phyloP scores from a whole-genome alignment of 2,329 filamentous ascomycete species.

The Cercospora sojina region DNA sequence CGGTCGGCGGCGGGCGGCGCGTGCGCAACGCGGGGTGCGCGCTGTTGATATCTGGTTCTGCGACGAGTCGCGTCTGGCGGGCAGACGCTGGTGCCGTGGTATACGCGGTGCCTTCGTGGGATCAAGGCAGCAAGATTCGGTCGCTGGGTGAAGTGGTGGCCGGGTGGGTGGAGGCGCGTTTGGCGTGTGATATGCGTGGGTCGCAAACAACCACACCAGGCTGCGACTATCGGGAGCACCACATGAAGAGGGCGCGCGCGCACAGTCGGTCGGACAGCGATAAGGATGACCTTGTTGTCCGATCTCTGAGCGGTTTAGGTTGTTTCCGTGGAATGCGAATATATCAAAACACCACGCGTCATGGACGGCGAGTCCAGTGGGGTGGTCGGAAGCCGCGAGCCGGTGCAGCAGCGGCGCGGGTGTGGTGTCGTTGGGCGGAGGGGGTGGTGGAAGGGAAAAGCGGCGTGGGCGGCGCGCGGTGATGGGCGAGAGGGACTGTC shows the following conservation, averaged over 20 bases:
- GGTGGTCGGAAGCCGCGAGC: slow-evolving; percentile 8
- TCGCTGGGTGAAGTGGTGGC: slow-evolving; percentile 3
- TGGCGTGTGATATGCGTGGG: slow-evolving; percentile 12
- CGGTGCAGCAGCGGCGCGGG: slow-evolving; percentile 3
- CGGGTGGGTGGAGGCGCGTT: slow-evolving; percentile 2
- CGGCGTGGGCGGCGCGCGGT: slow-evolving; percentile 15
- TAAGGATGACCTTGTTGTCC: slow-evolving; percentile 27
- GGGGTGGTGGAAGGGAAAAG: slow-evolving; percentile 4
- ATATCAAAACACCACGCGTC: slow-evolving; percentile 16
- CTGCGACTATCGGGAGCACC: slow-evolving; percentile 18
- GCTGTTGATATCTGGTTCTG: slow-evolving; percentile 8
- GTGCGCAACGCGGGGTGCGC: slow-evolving; percentile 11
- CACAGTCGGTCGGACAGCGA: slow-evolving; percentile 20
- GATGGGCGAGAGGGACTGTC: background rate
- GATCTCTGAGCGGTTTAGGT: slow-evolving; percentile 21
- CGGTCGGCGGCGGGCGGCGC: slow-evolving; percentile 10
- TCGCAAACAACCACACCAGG: slow-evolving; percentile 17
- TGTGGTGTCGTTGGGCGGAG: background rate
- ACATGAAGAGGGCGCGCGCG: slow-evolving; percentile 19
- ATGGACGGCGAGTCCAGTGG: slow-evolving; percentile 13
- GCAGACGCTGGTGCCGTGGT: background rate
- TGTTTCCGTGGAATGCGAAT: slow-evolving; percentile 25
- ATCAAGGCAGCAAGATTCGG: slow-evolving; percentile 19
- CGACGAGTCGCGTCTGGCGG: background rate
- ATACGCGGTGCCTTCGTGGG: slow-evolving; percentile 2